Conservation (phyloP, 2,329 filamentous ascomycete species). For the Alternaria arborescens region DNA sequence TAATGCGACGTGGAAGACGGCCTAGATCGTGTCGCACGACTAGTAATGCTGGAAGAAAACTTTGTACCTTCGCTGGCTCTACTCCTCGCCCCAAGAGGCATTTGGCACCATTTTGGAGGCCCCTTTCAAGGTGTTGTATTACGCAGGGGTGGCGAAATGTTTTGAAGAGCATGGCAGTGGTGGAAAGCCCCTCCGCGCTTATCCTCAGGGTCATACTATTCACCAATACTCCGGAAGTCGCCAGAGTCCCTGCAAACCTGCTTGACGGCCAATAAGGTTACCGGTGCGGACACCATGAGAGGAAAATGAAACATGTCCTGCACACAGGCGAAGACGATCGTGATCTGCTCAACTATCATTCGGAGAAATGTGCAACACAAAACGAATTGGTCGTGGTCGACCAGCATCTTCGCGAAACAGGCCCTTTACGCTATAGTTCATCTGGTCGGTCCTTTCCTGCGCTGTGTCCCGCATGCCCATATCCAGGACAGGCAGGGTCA, state of each 20-base stretch:
- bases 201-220: slow-evolving; percentile 33
- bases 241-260: slow-evolving; percentile 16
- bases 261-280: slow-evolving; percentile 32
- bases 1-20: neutral
- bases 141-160: slow-evolving; percentile 5
- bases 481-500: slow-evolving; percentile 23
- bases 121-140: neutral
- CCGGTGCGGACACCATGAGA: slow-evolving; percentile 17
- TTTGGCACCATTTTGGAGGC: neutral
- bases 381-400: slow-evolving; percentile 8
- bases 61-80: neutral
- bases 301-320: slow-evolving; percentile 34
- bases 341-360: slow-evolving; percentile 28
- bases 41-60: neutral
- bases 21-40: neutral
- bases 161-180: slow-evolving; percentile 20
- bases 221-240: slow-evolving; percentile 8
- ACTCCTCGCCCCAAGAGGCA: neutral
- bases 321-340: slow-evolving; percentile 20
- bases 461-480: slow-evolving; percentile 21
- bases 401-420: slow-evolving; percentile 37
- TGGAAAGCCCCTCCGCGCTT: slow-evolving; percentile 37
- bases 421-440: slow-evolving; percentile 26
- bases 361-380: slow-evolving; percentile 13
- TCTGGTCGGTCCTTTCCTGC: slow-evolving; percentile 20